A percentile compares a stretch with the other conserved stretches of the same genome.
phyloP scores from a whole-genome alignment of 1,139 yeast species.

The Geotrichum klebahnii region DNA sequence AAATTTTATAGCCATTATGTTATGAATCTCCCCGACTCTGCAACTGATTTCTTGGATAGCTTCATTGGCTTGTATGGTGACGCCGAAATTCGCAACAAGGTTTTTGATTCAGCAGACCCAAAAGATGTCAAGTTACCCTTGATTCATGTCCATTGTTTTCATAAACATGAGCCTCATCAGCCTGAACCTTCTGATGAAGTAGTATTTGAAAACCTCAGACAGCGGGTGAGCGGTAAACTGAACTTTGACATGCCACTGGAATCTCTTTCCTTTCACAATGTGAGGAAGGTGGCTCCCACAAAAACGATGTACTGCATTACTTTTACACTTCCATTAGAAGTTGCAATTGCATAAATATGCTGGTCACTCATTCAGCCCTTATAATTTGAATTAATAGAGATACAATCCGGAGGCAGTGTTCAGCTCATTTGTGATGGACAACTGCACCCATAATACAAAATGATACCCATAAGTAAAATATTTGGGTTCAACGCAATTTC shows the following conservation, averaged over 20 bases:
- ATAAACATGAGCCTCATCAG: conserved; percentile 69
- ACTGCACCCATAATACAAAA: too few species aligned
- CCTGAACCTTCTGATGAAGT: conserved; percentile 67
- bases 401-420: too few species aligned
- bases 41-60: conserved; percentile 76
- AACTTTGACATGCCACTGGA: conserved; percentile 46
- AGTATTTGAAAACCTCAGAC: conserved; percentile 58
- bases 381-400: too few species aligned
- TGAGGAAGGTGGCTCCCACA: conserved; percentile 92
- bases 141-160: conserved; percentile 89
- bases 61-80: conserved; percentile 64
- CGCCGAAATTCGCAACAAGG: conserved; percentile 38
- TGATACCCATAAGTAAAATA: too few species aligned
- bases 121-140: conserved; percentile 52
- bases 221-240: conserved; percentile 54
- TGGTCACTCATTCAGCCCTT: too few species aligned
- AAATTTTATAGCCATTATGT: conserved; percentile 65
- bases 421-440: too few species aligned
- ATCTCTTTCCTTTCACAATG: conserved; percentile 64
- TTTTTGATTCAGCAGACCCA: conserved; percentile 30
- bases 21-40: conserved; percentile 94
- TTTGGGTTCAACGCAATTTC: too few species aligned
- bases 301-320: conserved; percentile 93
- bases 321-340: conserved; percentile 69
- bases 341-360: conserved; percentile 53